phyloP scores from a whole-genome alignment of 495 filamentous ascomycete species.

The Podospora didyma region DNA sequence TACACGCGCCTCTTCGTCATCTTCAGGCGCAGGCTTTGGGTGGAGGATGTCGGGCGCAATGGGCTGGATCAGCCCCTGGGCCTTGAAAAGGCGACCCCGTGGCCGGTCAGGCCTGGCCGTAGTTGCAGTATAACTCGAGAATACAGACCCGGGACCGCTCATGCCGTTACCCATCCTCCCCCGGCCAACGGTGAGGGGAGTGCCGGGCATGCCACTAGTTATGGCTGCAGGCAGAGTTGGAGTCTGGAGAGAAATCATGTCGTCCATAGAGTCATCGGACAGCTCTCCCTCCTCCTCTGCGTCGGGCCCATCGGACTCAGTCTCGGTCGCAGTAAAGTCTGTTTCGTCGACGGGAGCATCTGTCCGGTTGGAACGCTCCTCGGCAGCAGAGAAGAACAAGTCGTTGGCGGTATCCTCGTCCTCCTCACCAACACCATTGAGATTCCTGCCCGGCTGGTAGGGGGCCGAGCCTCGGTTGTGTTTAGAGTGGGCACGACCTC shows the following conservation, averaged over 20 bases:
- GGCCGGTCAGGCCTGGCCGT: constrained; percentile 66
- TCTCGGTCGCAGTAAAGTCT: constrained; percentile 43
- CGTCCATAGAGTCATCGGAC: constrained; percentile 73
- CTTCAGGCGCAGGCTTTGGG: constrained; percentile 67
- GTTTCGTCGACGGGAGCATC: constrained; percentile 37
- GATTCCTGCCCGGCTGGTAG: constrained; percentile 34
- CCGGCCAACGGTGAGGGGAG: constrained; percentile 60
- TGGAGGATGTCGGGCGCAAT: constrained; percentile 78
- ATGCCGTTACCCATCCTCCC: constrained; percentile 61
- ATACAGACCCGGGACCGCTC: constrained; percentile 77
- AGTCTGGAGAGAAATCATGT: constrained; percentile 77
- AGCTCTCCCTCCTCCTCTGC: constrained; percentile 53
- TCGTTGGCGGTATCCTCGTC: constrained; percentile 75
- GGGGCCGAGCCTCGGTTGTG: constrained; percentile 32
- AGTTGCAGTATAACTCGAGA: constrained; percentile 74
- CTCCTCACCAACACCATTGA: constrained; percentile 61
- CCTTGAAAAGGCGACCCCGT: constrained; percentile 62
- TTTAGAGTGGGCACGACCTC: constrained; percentile 48
- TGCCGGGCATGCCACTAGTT: constrained; percentile 65
- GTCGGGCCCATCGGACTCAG: constrained; percentile 45
- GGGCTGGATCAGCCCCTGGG: constrained; percentile 65
- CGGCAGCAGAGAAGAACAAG: constrained; percentile 82
- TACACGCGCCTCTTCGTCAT: constrained; percentile 83
- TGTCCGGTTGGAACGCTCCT: constrained; percentile 56
- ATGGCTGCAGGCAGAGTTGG: constrained; percentile 69